Conservation (phyloP, 1,284 basidiomycete genomes). For the Leccinum pallidistipes region DNA sequence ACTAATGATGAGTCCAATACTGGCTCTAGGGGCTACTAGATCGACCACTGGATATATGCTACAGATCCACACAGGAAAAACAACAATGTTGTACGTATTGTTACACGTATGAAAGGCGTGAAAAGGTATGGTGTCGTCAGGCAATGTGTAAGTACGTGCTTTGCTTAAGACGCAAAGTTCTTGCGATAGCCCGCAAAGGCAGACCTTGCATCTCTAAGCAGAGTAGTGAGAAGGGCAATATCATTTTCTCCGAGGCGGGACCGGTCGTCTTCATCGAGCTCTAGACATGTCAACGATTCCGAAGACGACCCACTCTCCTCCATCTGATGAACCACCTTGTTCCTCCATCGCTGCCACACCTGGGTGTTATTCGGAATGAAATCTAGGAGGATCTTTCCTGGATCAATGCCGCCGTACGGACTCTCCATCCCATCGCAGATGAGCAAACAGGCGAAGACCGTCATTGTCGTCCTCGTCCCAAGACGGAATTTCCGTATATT, state of each 20-base stretch:
- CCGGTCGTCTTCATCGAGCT: conserved; percentile 16
- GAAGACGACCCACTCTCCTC: not conserved
- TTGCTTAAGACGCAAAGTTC: conserved; percentile 9
- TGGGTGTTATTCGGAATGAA: conserved; percentile 31
- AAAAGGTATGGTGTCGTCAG: not conserved
- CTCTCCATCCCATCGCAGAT: conserved; percentile 23
- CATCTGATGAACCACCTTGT: conserved; percentile 26
- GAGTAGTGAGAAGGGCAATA: conserved; percentile 17
- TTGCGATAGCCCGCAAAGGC: conserved; percentile 26
- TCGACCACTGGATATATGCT: not conserved
- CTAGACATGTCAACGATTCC: not conserved
- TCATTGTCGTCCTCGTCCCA: conserved; percentile 28
- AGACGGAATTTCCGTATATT: conserved; percentile 24
- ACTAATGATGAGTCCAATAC: not conserved
- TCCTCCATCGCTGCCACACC: conserved; percentile 33
- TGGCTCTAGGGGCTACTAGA: not conserved
- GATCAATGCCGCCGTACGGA: conserved; percentile 13
- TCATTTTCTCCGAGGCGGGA: conserved; percentile 13
- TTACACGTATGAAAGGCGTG: not conserved
- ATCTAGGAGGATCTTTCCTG: conserved; percentile 19
- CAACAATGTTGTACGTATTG: not conserved
- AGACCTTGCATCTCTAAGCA: conserved; percentile 21
- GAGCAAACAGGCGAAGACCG: conserved; percentile 31
- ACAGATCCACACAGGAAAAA: not conserved
- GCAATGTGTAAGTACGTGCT: not conserved